Evolutionary conservation across 2,329 filamentous ascomycete genomes (phyloP).

Genomic region (Beauveria sp.): DNA sequence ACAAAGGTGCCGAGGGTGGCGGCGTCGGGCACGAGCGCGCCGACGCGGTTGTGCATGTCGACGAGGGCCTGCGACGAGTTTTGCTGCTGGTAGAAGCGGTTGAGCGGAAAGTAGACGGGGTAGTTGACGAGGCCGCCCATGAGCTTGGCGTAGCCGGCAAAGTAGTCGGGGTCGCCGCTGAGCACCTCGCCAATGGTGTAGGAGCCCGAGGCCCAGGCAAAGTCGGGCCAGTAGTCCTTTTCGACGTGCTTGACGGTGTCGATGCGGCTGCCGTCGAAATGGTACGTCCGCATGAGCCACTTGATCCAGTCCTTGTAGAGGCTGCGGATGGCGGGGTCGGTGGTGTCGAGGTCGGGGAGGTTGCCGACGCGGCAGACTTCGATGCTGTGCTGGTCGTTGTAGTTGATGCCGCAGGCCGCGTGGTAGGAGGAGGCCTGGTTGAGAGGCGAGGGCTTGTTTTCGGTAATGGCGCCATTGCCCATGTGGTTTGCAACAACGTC

Average conservation of each 20-base stretch:
- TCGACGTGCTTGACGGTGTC: constrained; percentile 57
- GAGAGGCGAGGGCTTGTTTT: constrained; percentile 34
- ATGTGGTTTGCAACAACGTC: constrained; percentile 55
- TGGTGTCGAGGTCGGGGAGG: constrained; percentile 56
- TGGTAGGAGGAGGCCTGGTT: constrained; percentile 54
- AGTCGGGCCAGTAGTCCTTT: constrained; percentile 49
- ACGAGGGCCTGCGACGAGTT: constrained; percentile 30
- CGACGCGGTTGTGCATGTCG: constrained; percentile 30
- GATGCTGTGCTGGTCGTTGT: constrained; percentile 39
- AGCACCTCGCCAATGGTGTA: constrained; percentile 56
- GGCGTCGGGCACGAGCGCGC: constrained; percentile 33
- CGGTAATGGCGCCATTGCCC: constrained; percentile 42
- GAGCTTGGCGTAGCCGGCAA: constrained; percentile 43
- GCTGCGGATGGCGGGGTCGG: constrained; percentile 37
- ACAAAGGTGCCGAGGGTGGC: constrained; percentile 42
- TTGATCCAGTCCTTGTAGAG: constrained; percentile 53
- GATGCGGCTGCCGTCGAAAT: constrained; percentile 54
- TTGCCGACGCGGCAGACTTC: constrained; percentile 44
- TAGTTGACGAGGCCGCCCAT: constrained; percentile 58
- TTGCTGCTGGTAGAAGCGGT: constrained; percentile 30
- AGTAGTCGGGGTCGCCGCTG: constrained; percentile 43
- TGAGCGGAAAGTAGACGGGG: constrained; percentile 39
- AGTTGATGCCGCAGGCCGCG: constrained; percentile 49
- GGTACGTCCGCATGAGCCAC: constrained; percentile 50
- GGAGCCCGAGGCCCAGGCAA: constrained; percentile 46